Base-by-base conservation (phyloP, 2,329 filamentous ascomycete species). In the Rhynchosporium graminicola region DNA sequence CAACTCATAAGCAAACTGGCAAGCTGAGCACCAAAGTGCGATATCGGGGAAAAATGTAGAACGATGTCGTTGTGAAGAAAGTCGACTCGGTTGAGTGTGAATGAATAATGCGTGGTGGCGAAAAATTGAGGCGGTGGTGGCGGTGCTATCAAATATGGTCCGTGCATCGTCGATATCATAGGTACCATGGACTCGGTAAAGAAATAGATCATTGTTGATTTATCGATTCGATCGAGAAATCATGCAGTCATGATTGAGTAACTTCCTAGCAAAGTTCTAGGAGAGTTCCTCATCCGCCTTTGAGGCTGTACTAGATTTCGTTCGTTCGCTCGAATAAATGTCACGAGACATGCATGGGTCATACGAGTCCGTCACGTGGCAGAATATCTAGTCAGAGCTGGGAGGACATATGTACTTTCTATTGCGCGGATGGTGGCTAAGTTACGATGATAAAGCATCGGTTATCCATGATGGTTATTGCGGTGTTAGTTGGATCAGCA, bases 1-100 rank as follows among this genome's bases (percentile, higher is more conserved):
- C 48, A 59, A 59, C 12, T 62, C 48, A 59, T 29, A 45, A 36
- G 28, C 20, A 54, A 59, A 43, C 28, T 40, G 28, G 15, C 33
- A 36, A 45, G 28, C n/a, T 54, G 54, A 43, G 10, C 38, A 26
- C 8, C 33, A 45, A 10, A 13, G 38, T 12, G 36, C 15, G 29
- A n/a, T 9, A n/a, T 20, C 15, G 7, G 4, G 40, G 40, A 38
- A 15, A 54, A 55, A 59, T 20, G 51, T 43, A 58, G 26, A 54
- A 28, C 4, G 38, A 5, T 45, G 26, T 15, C 20, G 40, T 57
- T 38, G 45, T 10, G 36, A 33, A 42, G 4, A 20, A 20, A 20
- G 20, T 20, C 1, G 20, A 20, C 20, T 20, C 20, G 20, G 20
- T 20, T 20, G 20, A 20, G 20, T 10, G 33, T 38, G 52, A 40